Conservation (phyloP, 805 yeast genomes). For the Yarrowia keelungensis region DNA sequence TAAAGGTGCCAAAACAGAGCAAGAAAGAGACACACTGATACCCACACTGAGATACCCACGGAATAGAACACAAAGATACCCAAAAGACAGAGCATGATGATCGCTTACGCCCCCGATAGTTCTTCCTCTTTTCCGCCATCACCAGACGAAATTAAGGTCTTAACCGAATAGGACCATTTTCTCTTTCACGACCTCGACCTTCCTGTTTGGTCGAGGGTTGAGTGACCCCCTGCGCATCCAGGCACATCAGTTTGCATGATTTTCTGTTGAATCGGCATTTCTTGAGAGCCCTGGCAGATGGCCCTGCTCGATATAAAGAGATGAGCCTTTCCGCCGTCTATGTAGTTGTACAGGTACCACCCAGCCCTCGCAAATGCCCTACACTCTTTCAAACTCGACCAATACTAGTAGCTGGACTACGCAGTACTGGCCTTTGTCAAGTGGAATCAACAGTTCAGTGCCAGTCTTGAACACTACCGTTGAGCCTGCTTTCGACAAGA, state of each 20-base stretch:
- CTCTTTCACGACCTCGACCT: slow-evolving; percentile 14
- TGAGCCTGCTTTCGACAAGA: neutral
- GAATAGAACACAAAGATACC: too few relatives aligned
- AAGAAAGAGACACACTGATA: too few relatives aligned
- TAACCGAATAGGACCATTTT: slow-evolving; percentile 16
- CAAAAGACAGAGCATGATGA: too few relatives aligned
- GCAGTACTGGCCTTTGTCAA: neutral
- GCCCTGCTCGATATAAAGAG: slow-evolving; percentile 7
- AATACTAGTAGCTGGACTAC: slow-evolving; percentile 24
- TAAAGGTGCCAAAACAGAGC: too few relatives aligned
- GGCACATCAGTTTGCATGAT: slow-evolving; percentile 11
- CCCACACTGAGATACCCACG: neutral
- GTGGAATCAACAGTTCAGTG: neutral
- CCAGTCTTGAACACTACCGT: neutral
- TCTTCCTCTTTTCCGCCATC: neutral
- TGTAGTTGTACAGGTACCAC: neutral
- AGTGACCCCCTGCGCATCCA: slow-evolving; percentile 24
- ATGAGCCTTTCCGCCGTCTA: neutral
- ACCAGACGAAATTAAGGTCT: slow-evolving; percentile 16
- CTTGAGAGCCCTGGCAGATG: neutral
- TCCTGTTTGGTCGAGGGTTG: neutral
- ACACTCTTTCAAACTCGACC: neutral
- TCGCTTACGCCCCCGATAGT: too few relatives aligned
- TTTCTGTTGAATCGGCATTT: slow-evolving; percentile 6
- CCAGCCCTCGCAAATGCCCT: neutral